phyloP scores from a whole-genome alignment of 2,329 filamentous ascomycete species.

The Pseudopyrenochaeta lycopersici region DNA sequence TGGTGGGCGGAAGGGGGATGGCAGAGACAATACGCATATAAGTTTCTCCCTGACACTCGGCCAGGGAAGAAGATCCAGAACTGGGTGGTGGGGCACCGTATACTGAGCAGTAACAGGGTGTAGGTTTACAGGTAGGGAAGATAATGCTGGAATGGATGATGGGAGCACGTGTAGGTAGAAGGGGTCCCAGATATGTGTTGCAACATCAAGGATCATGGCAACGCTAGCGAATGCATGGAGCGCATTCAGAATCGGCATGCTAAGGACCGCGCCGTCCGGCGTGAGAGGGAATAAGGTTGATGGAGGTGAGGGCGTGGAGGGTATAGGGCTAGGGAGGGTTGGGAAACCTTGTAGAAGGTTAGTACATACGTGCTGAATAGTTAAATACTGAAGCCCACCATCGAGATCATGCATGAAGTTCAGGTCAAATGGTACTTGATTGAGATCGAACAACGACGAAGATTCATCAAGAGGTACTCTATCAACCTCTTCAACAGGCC shows the following conservation, averaged over 20 bases:
- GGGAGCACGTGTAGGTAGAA: constrained; percentile 28
- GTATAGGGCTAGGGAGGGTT: background rate
- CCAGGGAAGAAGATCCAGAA: constrained; percentile 68
- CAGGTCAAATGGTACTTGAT: constrained; percentile 21
- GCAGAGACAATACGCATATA: constrained; percentile 62
- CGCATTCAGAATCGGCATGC: constrained; percentile 53
- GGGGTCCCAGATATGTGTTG: constrained; percentile 25
- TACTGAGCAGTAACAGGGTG: constrained; percentile 62
- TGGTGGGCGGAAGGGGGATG: constrained; percentile 58
- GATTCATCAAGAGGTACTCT: background rate
- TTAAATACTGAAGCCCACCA: background rate
- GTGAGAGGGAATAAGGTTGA: background rate
- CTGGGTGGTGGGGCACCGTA: constrained; percentile 63
- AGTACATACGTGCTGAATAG: background rate
- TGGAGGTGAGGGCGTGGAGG: background rate
- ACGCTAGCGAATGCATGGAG: constrained; percentile 21
- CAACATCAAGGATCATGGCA: constrained; percentile 21
- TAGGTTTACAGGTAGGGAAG: constrained; percentile 48
- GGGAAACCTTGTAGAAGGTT: background rate
- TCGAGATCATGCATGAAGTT: constrained; percentile 20
- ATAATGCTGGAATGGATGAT: constrained; percentile 1
- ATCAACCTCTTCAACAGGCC: background rate
- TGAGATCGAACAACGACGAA: constrained; percentile 13
- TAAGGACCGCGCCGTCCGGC: constrained; percentile 27
- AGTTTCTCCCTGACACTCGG: constrained; percentile 55